A percentile compares a stretch with the other conserved stretches of the same genome.
phyloP scores from a whole-genome alignment of 1,284 basidiomycete genomes.

The Moesziomyces sp. region DNA sequence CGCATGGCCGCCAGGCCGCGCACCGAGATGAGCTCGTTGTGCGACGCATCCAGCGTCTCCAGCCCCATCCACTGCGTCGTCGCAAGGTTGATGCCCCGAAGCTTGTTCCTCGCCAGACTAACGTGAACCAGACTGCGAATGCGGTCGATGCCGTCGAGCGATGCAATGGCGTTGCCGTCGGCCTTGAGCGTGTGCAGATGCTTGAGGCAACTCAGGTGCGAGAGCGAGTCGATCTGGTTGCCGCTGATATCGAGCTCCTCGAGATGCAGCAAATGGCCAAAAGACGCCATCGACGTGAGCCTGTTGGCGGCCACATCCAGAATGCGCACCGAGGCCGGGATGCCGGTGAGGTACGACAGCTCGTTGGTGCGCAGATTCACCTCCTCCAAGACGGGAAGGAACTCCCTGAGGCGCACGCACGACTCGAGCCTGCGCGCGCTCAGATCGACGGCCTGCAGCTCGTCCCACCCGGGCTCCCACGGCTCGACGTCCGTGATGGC shows the following conservation, averaged over 20 bases:
- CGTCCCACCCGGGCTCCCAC: conserved; percentile 94
- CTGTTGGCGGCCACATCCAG: conserved; percentile 68
- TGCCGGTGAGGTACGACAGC: conserved; percentile 59
- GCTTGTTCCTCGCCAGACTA: conserved; percentile 80
- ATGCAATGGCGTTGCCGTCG: conserved; percentile 82
- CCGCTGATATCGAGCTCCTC: conserved; percentile 89
- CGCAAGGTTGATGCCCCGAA: conserved; percentile 74
- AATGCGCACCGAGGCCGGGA: conserved; percentile 53
- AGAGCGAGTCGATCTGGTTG: conserved; percentile 81
- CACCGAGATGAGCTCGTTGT: conserved; percentile 75
- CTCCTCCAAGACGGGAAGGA: conserved; percentile 84
- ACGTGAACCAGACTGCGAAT: conserved; percentile 77
- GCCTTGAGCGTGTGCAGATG: conserved; percentile 89
- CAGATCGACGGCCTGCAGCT: conserved; percentile 80
- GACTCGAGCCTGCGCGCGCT: conserved; percentile 84
- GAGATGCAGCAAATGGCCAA: conserved; percentile 84
- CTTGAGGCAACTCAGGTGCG: conserved; percentile 48
- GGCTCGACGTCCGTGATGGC: conserved; percentile 95
- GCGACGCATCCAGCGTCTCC: conserved; percentile 83
- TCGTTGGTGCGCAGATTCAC: conserved; percentile 74
- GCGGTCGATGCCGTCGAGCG: conserved; percentile 80
- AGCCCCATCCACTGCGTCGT: conserved; percentile 68
- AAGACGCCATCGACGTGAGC: conserved; percentile 86
- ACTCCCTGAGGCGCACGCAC: conserved; percentile 90
- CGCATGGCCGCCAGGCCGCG: conserved; percentile 40